Conservation (phyloP, 2,329 filamentous ascomycete species). For the Ceratocystis harringtonii region DNA sequence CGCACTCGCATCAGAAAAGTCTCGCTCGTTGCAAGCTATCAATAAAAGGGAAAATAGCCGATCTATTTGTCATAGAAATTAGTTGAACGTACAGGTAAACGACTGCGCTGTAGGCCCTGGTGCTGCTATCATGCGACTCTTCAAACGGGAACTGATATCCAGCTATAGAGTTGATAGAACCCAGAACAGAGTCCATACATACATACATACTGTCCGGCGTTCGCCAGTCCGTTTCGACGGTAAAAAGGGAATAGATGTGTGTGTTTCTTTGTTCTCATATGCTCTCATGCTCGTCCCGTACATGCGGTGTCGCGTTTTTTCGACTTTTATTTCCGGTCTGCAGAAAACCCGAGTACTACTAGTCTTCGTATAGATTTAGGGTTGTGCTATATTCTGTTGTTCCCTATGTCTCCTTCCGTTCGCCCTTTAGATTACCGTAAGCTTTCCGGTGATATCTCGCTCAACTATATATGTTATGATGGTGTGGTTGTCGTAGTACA, state of each 20-base stretch:
- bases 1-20: background rate
- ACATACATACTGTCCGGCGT: no score
- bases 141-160: background rate
- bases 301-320: no score
- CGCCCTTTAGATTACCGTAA: background rate
- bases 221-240: no score
- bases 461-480: constrained; percentile 55
- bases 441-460: constrained; percentile 24
- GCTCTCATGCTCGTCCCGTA: no score
- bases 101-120: no score
- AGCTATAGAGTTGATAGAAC: background rate
- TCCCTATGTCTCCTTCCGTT: background rate
- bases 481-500: constrained; percentile 57
- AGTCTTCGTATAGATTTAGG: background rate
- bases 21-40: background rate
- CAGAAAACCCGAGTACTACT: no score
- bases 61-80: background rate
- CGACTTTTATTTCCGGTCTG: no score
- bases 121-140: background rate
- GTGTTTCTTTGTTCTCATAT: no score
- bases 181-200: no score
- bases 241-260: no score
- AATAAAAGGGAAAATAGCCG: background rate
- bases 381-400: background rate
- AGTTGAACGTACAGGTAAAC: background rate